A percentile compares a stretch with the other conserved stretches of the same genome.
Conservation (phyloP, 345 rosid genomes). For the Arabis hirsuta region DNA sequence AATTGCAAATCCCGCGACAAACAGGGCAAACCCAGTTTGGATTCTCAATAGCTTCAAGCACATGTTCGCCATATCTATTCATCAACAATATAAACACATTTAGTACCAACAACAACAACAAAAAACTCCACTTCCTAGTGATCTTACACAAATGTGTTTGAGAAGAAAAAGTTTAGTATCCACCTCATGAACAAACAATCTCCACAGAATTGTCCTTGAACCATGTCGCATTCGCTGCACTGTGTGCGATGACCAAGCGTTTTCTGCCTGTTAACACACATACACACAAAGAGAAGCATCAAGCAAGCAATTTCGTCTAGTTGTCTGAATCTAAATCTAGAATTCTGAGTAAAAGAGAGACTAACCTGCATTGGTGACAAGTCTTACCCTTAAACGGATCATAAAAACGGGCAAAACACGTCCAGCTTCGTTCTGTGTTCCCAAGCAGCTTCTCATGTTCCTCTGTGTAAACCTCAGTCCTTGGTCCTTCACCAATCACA, state of each 20-base stretch:
- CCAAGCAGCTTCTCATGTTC: constrained; percentile 81
- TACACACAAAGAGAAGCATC: constrained; percentile 1
- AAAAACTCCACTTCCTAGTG: constrained; percentile 7
- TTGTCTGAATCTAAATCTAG: too few relatives aligned
- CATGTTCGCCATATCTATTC: constrained; percentile 90
- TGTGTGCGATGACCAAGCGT: constrained; percentile 85
- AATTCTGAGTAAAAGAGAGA: too few relatives aligned
- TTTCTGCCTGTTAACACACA: constrained; percentile 71
- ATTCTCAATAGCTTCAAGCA: constrained; percentile 81
- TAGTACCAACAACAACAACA: neutral
- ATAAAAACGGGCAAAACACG: constrained; percentile 71
- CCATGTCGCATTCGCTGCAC: constrained; percentile 66
- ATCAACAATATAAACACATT: neutral
- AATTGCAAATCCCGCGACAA: constrained; percentile 93
- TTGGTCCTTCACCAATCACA: constrained; percentile 55
- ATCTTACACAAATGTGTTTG: neutral
- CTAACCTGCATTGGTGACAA: constrained; percentile 87
- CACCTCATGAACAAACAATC: constrained; percentile 95
- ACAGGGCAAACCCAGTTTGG: constrained; percentile 82
- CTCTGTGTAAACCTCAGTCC: constrained; percentile 72
- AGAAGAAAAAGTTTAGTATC: neutral
- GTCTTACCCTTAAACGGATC: constrained; percentile 85
- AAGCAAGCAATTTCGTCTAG: neutral
- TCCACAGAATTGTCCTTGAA: constrained; percentile 93
- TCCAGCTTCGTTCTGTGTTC: constrained; percentile 80